A percentile compares a stretch with the other conserved stretches of the same genome.
These are phyloP conservation scores for Posidonia australis DNA, from an alignment of 106 monocot species.

Conservation along the genomic window DNA sequence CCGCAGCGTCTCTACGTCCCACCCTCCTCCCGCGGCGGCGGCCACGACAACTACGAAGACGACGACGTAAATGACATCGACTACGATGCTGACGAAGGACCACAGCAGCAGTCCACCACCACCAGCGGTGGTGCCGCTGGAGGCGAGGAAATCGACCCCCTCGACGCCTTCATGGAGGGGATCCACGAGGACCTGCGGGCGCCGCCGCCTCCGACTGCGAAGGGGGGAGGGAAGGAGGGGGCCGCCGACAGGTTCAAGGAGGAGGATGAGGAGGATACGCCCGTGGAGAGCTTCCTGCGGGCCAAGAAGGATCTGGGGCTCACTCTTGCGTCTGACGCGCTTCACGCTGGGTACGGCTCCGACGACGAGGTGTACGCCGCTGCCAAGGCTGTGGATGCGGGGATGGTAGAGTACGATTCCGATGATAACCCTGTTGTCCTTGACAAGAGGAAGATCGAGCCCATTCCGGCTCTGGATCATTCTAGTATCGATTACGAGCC, in stretches of 20 bases:
- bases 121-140: constrained; percentile 2
- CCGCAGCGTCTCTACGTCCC: constrained; percentile 80
- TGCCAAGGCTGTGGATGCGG: constrained; percentile 96
- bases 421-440: constrained; percentile 82
- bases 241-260: constrained; percentile 36
- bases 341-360: constrained; percentile 77
- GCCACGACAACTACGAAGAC: constrained; percentile 35
- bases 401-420: constrained; percentile 88
- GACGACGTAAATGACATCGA: constrained; percentile 80
- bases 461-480: constrained; percentile 77
- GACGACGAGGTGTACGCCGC: constrained; percentile 99
- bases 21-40: constrained; percentile 31
- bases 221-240: constrained; percentile 27
- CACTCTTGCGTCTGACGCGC: constrained; percentile 71
- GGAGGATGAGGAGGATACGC: constrained; percentile 69
- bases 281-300: constrained; percentile 83
- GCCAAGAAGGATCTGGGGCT: constrained; percentile 89
- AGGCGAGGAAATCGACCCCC: constrained; percentile 73
- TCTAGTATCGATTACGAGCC: constrained; percentile 66
- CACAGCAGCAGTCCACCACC: background rate
- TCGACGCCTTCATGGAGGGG: constrained; percentile 94
- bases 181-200: constrained; percentile 78
- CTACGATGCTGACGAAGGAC: constrained; percentile 36
- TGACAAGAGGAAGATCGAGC: constrained; percentile 93
- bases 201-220: constrained; percentile 16